Percentiles rank a stretch among this genome's conserved stretches.
Conservation (phyloP, 2,329 filamentous ascomycete genomes). For the Penicillium sp. region DNA sequence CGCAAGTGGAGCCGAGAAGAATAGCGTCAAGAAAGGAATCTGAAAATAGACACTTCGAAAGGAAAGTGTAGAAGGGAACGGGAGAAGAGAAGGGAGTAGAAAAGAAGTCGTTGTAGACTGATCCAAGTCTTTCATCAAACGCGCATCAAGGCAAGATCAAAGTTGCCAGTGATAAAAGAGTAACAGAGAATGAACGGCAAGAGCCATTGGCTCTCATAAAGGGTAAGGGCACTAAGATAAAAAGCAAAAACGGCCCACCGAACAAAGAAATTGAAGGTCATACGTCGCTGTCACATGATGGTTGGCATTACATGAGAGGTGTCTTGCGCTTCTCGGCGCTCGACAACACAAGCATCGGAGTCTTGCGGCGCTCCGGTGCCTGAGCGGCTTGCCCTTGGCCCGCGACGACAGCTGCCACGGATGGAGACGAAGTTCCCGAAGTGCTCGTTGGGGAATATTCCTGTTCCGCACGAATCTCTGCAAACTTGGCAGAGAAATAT, state of each 20-base stretch:
- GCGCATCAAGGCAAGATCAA: slow-evolving; percentile 1
- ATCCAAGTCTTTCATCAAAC: slow-evolving; percentile 23
- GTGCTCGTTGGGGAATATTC: slow-evolving; percentile 28
- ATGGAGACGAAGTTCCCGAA: slow-evolving; percentile 31
- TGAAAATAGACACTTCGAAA: slow-evolving; percentile 1
- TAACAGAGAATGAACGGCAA: slow-evolving; percentile 14
- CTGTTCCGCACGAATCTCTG: slow-evolving; percentile 48
- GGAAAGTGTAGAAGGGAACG: not conserved
- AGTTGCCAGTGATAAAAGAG: slow-evolving; percentile 5
- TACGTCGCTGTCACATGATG: slow-evolving; percentile 40
- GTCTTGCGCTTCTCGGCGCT: slow-evolving; percentile 89
- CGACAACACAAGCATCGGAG: slow-evolving; percentile 82
- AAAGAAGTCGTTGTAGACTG: slow-evolving; percentile 23
- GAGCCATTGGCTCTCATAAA: slow-evolving; percentile 1
- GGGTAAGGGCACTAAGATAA: slow-evolving; percentile 7
- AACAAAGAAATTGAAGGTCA: slow-evolving; percentile 23
- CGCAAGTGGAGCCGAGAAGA: not conserved
- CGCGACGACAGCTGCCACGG: slow-evolving; percentile 43
- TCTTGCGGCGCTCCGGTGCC: slow-evolving; percentile 69
- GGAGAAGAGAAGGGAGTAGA: slow-evolving; percentile 4
- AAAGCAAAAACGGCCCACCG: slow-evolving; percentile 6
- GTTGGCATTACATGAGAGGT: slow-evolving; percentile 55
- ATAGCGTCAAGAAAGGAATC: not conserved
- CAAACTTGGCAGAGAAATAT: slow-evolving; percentile 57
- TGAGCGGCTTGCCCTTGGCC: slow-evolving; percentile 58